Percentiles rank a stretch among this genome's conserved stretches.
phyloP scores from a whole-genome alignment of 108 stramenopile genomes.

The Fragilaria radians region DNA sequence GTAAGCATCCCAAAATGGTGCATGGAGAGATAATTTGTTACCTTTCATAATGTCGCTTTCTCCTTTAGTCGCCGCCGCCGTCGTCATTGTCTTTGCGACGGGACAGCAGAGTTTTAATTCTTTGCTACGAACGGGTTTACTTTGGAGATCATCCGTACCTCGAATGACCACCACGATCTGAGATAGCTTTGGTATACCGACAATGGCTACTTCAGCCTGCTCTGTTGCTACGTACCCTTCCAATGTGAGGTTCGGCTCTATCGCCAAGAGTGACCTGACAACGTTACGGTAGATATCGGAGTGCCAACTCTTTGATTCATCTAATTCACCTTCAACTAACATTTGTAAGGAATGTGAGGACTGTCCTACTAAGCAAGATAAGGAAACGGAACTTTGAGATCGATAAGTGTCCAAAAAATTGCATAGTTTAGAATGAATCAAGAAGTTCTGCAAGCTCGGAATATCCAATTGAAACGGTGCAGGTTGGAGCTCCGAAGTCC shows the following conservation, averaged over 20 bases:
- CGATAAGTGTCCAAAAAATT: constrained; percentile 39
- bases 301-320: constrained; percentile 26
- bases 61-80: constrained; percentile 1
- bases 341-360: constrained; percentile 16
- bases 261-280: background rate
- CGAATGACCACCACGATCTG: constrained; percentile 68
- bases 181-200: constrained; percentile 47
- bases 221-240: constrained; percentile 44
- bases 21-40: constrained; percentile 19
- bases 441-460: constrained; percentile 42
- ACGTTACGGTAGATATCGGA: constrained; percentile 13
- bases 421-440: constrained; percentile 34
- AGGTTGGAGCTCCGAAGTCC: constrained; percentile 48
- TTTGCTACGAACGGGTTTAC: constrained; percentile 19
- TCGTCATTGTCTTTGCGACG: constrained; percentile 7
- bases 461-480: constrained; percentile 62
- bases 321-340: background rate
- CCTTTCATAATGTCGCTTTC: constrained; percentile 16
- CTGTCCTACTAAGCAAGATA: constrained; percentile 36
- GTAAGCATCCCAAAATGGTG: constrained; percentile 34
- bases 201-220: constrained; percentile 48
- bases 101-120: no score
- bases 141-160: constrained; percentile 57
- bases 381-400: constrained; percentile 58
- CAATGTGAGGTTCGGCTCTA: constrained; percentile 21